Percentiles rank a stretch among this genome's conserved stretches.
These are phyloP conservation scores for Cyamopsis tetragonoloba DNA, from an alignment of 306 rosid genomes.

Conservation along the genomic window DNA sequence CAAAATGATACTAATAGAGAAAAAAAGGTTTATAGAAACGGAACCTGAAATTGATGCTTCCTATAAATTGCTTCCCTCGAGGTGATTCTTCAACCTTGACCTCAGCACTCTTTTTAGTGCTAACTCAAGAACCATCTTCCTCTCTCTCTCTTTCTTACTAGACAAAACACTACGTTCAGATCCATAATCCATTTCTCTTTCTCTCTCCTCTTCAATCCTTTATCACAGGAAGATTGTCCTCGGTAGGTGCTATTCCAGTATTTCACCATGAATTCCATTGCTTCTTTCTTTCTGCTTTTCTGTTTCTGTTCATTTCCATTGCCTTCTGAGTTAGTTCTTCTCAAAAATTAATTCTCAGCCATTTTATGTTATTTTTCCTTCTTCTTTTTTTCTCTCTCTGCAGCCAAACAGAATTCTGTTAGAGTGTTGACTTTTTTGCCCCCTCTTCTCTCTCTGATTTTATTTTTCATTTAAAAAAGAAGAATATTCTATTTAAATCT, in stretches of 20 bases:
- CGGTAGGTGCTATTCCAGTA: neutral
- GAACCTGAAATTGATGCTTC: neutral
- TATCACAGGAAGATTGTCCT: neutral
- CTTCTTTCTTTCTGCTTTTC: neutral
- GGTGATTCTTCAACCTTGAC: conserved; percentile 14
- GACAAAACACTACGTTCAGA: no score
- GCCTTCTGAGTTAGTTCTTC: conserved; percentile 10
- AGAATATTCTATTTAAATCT: neutral
- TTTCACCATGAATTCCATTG: no score
- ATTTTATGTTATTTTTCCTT: no score
- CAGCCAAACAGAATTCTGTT: conserved; percentile 15
- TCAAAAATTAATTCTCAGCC: no score
- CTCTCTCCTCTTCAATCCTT: neutral
- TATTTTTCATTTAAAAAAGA: neutral
- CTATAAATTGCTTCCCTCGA: conserved; percentile 13
- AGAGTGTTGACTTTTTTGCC: conserved; percentile 24
- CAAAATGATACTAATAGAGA: neutral
- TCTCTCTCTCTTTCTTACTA: neutral
- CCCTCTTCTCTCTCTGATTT: no score
- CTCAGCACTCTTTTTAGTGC: conserved; percentile 12
- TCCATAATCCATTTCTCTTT: neutral
- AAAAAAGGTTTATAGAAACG: no score
- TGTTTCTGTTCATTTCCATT: neutral
- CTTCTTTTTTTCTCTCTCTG: neutral
- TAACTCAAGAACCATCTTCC: neutral